These are phyloP conservation scores for Magnusiomyces clavatus DNA, from an alignment of 1,139 yeast genomes.

Conservation along the genomic window DNA sequence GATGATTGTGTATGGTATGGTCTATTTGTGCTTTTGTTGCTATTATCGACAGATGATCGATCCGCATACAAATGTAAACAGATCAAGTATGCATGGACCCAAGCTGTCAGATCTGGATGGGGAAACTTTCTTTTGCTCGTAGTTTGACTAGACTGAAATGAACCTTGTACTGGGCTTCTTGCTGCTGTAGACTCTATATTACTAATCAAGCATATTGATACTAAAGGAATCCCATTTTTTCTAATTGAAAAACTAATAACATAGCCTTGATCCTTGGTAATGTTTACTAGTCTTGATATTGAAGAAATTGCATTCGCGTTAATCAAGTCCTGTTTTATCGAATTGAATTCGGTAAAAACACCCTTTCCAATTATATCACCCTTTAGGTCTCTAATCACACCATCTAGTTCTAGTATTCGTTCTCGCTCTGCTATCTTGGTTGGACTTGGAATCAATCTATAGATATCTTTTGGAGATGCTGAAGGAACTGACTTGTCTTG, in stretches of 20 bases:
- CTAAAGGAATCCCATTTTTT: conserved; percentile 11
- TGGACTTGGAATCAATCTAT: conserved; percentile 27
- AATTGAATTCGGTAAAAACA: conserved; percentile 18
- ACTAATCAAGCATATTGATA: conserved; percentile 21
- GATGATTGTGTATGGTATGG: no score
- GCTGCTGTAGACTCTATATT: conserved; percentile 6
- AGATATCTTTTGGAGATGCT: conserved; percentile 18
- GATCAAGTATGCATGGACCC: conserved; percentile 30
- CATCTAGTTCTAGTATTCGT: conserved; percentile 29
- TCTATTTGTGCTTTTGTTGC: no score
- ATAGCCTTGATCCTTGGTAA: conserved; percentile 17
- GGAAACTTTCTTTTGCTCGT: not conserved
- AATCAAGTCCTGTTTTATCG: conserved; percentile 5
- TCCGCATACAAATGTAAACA: not conserved
- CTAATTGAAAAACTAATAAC: conserved; percentile 17
- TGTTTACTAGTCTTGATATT: conserved; percentile 13
- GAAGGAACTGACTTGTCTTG: conserved; percentile 17
- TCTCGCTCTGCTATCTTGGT: conserved; percentile 24
- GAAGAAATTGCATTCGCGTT: conserved; percentile 1
- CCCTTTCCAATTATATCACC: conserved; percentile 21
- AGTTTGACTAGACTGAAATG: no score
- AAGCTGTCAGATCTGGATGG: conserved; percentile 23
- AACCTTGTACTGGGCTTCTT: not conserved
- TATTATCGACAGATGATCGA: not conserved
- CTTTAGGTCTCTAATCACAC: conserved; percentile 25